A percentile compares a stretch with the other conserved stretches of the same genome.
These are phyloP conservation scores for Ophiosphaerella herpotricha DNA, from an alignment of 2,329 filamentous ascomycete species.

Conservation along the genomic window DNA sequence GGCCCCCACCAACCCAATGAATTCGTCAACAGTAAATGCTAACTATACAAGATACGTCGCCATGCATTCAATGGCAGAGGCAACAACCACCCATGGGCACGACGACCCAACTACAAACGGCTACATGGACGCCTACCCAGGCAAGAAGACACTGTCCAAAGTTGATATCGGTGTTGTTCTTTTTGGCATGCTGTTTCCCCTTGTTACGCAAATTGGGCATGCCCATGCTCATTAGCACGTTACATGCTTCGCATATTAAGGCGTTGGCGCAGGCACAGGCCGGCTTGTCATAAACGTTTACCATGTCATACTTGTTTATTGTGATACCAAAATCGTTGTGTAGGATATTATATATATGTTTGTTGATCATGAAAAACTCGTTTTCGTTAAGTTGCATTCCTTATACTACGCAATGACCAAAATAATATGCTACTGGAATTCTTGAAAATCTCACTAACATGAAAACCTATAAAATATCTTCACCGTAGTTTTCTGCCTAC, in stretches of 20 bases:
- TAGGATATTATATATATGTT: constrained; percentile 1
- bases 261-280: constrained; percentile 9
- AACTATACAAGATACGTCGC: constrained; percentile 76
- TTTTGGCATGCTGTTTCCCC: constrained; percentile 75
- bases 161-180: constrained; percentile 66
- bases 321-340: constrained; percentile 9
- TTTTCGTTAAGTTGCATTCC: too few relatives aligned
- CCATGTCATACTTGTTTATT: background rate
- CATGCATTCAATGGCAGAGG: constrained; percentile 97
- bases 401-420: too few relatives aligned
- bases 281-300: background rate
- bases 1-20: constrained; percentile 47
- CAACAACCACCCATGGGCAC: constrained; percentile 46
- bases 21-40: constrained; percentile 5
- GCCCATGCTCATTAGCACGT: constrained; percentile 56
- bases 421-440: too few relatives aligned
- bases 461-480: too few relatives aligned
- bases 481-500: too few relatives aligned
- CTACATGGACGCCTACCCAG: constrained; percentile 59
- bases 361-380: background rate
- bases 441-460: too few relatives aligned
- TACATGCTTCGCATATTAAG: constrained; percentile 6
- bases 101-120: constrained; percentile 49
- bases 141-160: constrained; percentile 55
- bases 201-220: constrained; percentile 78